Conservation (phyloP, 2,329 filamentous ascomycete genomes). For the Periconia macrospinosa region DNA sequence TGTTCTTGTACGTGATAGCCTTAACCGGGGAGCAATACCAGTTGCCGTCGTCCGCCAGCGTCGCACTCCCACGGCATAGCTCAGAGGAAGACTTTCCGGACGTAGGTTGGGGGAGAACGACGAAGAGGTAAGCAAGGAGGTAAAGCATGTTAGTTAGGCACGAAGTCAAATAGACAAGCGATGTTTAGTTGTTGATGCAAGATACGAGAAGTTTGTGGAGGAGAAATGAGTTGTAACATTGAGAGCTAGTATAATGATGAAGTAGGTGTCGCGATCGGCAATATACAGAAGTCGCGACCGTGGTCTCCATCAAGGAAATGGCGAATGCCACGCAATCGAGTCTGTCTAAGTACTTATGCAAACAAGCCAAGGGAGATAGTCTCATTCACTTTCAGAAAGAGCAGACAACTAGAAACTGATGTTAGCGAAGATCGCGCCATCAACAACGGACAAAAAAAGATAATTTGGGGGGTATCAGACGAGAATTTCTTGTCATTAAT, state of each 20-base stretch:
- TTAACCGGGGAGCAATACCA: conserved; percentile 67
- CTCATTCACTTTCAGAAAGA: no score
- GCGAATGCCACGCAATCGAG: no score
- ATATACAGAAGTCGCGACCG: no score
- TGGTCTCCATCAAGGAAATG: no score
- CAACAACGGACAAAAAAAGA: not conserved
- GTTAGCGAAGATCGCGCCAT: not conserved
- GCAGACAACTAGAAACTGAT: not conserved
- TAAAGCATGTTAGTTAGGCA: conserved; percentile 20
- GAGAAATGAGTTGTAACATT: not conserved
- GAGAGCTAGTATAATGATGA: no score
- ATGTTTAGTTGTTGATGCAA: not conserved
- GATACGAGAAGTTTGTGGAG: not conserved
- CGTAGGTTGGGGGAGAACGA: conserved; percentile 12
- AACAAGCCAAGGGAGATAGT: no score
- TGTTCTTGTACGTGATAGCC: conserved; percentile 68
- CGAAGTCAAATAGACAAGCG: not conserved
- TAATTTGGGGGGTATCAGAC: conserved; percentile 28
- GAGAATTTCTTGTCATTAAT: conserved; percentile 42
- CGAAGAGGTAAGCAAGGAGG: conserved; percentile 14
- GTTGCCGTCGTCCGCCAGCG: conserved; percentile 54
- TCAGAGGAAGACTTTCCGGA: conserved; percentile 32
- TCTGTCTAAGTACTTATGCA: no score
- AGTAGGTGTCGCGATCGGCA: no score
- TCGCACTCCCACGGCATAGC: conserved; percentile 36